Evolutionary conservation across 257 asterid genomes (phyloP).

Genomic region (Craterostigma plantagineum): DNA sequence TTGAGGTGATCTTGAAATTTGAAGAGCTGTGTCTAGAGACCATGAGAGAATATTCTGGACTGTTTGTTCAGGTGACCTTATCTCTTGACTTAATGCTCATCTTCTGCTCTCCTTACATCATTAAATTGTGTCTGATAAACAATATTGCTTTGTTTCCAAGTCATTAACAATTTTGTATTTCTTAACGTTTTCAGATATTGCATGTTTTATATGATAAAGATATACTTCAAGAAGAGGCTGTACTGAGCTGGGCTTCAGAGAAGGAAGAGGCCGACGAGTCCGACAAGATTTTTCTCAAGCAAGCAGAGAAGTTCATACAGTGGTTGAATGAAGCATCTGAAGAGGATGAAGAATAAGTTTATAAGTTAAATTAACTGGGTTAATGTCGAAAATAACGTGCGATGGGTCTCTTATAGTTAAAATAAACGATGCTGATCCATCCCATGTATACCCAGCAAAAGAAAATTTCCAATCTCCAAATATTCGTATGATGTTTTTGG

Average conservation of each 20-base stretch:
- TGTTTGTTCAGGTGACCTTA: constrained; percentile 43
- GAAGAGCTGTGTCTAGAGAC: constrained; percentile 89
- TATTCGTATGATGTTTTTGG: too few species aligned
- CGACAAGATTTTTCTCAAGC: constrained; percentile 60
- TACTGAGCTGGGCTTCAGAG: constrained; percentile 77
- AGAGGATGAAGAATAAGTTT: constrained; percentile 62
- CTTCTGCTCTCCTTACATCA: too few species aligned
- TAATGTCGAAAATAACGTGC: too few species aligned
- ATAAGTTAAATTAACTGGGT: too few species aligned
- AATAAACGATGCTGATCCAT: too few species aligned
- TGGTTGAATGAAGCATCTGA: constrained; percentile 82
- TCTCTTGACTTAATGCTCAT: constrained; percentile 5
- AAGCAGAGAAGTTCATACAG: constrained; percentile 63
- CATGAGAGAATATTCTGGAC: constrained; percentile 35
- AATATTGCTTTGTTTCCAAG: too few species aligned
- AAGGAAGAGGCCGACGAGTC: constrained; percentile 87
- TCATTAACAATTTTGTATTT: not conserved
- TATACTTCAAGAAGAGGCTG: constrained; percentile 70
- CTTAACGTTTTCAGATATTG: constrained; percentile 29
- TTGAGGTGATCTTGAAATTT: constrained; percentile 82
- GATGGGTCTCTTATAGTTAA: too few species aligned
- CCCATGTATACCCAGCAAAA: constrained; percentile 35
- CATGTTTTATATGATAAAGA: constrained; percentile 57
- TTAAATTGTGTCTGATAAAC: too few species aligned
- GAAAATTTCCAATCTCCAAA: too few species aligned